Base-by-base conservation (phyloP, 441 rosid genomes). In the Mallotus repandus region DNA sequence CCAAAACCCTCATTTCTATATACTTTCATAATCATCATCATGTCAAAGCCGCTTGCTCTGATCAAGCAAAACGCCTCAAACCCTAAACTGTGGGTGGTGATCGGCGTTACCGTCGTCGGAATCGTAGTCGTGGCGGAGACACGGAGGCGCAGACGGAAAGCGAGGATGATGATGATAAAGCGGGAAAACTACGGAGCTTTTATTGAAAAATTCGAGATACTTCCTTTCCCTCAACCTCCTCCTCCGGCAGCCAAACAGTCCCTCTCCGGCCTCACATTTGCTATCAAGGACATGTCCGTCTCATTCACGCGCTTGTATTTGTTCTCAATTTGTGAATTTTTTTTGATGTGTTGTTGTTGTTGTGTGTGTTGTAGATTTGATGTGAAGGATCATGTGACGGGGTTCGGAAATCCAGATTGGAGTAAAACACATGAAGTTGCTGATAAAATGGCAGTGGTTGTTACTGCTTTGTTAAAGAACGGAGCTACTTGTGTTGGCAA, bases 401-500 rank as follows among this genome's bases (percentile, higher is more conserved):
- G 98, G 9, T 95, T 88, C 81, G 99, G 99, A 76, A 86, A 83
- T 86, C 92, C 90, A 7, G 90, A 86, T 32, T 95, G 99, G 99
- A 80, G 74, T 80, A 87, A 83, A 74, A 86, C 92, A 41, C 99
- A 91, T 71, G 91, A 85, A 64, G 83, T 81, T 54, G 93, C 99
- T 3, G 93, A 80, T 72, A 87, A 88, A 75, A 95, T 92, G 4
- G 98, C 99, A 3, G 81, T 86, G 14, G 94, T 74, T 10, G 88
- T 95, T 16, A 89, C 94, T 19, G 71, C 86, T 53, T 84, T 95
- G 52, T 84, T 92, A 82, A 89, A 85, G 78, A 87, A 84, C 76
- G 99, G 98, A 68, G 99, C 99, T 80, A 87, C 91, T 81, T 95
- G 99, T 79, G 84, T 89, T 76, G 99, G 92, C 79, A 91, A 87